These are phyloP conservation scores for Coemansia sp. DNA, from an alignment of 192 early-diverging fungal species.

Conservation along the genomic window DNA sequence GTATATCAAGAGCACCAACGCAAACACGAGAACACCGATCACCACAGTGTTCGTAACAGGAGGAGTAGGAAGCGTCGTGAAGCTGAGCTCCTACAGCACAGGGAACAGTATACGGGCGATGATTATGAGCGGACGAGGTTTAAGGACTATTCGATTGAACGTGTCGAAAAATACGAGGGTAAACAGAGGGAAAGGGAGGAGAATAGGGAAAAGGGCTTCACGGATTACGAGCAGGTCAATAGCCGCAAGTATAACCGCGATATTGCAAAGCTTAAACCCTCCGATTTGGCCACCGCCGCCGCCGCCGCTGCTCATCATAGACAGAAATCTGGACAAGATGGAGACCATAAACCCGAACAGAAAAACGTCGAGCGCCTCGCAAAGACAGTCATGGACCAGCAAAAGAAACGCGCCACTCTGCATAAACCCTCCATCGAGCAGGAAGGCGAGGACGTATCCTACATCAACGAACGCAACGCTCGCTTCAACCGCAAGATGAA, in stretches of 20 bases:
- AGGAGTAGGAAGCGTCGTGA: conserved; percentile 73
- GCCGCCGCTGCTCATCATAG: conserved; percentile 80
- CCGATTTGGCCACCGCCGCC: conserved; percentile 69
- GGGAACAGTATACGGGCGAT: conserved; percentile 66
- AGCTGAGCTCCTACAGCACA: conserved; percentile 70
- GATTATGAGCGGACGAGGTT: conserved; percentile 86
- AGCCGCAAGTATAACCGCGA: conserved; percentile 87
- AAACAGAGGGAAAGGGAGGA: conserved; percentile 61
- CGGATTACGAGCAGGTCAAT: conserved; percentile 83
- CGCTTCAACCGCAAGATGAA: conserved; percentile 97
- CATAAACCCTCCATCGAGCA: conserved; percentile 53
- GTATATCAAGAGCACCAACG: conserved; percentile 77
- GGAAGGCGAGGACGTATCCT: conserved; percentile 89
- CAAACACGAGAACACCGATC: conserved; percentile 69
- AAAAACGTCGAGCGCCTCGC: conserved; percentile 74
- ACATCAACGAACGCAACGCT: conserved; percentile 97
- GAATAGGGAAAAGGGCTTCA: conserved; percentile 76
- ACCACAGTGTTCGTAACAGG: no score
- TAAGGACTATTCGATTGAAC: conserved; percentile 85
- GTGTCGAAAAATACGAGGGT: conserved; percentile 79
- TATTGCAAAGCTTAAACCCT: conserved; percentile 84
- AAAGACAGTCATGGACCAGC: conserved; percentile 76
- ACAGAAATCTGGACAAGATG: conserved; percentile 52
- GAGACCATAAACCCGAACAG: conserved; percentile 58
- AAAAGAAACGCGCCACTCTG: conserved; percentile 60